Percentiles rank a stretch among this genome's conserved stretches.
Conservation (phyloP, 108 stramenopile genomes). For the Skeletonema tropicum region DNA sequence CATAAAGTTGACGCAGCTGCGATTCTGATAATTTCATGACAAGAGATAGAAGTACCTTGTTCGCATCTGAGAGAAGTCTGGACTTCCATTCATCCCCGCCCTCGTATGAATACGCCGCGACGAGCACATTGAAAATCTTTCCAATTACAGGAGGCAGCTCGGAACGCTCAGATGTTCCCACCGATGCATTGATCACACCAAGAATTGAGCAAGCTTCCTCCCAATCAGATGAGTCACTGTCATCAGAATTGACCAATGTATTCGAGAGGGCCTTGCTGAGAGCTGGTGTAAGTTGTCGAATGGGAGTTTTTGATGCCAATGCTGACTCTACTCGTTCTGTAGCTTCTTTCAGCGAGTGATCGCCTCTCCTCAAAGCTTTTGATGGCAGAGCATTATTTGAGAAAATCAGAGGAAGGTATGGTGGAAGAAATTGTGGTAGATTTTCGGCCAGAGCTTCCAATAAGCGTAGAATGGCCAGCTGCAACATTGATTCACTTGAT, state of each 20-base stretch:
- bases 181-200: conserved; percentile 52
- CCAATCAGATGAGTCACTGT: conserved; percentile 17
- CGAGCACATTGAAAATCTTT: conserved; percentile 61
- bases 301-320: conserved; percentile 56
- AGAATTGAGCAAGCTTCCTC: conserved; percentile 50
- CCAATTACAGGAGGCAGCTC: conserved; percentile 61
- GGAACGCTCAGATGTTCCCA: conserved; percentile 53
- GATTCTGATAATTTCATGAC: conserved; percentile 87
- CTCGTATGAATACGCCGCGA: conserved; percentile 53
- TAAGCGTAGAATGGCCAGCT: conserved; percentile 60
- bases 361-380: conserved; percentile 33
- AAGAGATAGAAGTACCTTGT: conserved; percentile 65
- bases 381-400: conserved; percentile 57
- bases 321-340: conserved; percentile 46
- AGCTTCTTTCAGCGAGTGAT: conserved; percentile 29
- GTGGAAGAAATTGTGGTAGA: conserved; percentile 77
- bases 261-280: conserved; percentile 41
- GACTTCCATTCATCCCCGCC: conserved; percentile 13
- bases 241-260: conserved; percentile 15
- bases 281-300: conserved; percentile 71
- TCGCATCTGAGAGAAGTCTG: conserved; percentile 47
- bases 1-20: conserved; percentile 81
- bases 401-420: conserved; percentile 71
- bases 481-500: conserved; percentile 49
- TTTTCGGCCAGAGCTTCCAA: conserved; percentile 60